A percentile compares a stretch with the other conserved stretches of the same genome.
phyloP scores from a whole-genome alignment of 208 protist genomes.

The Sergeia podlipaevii region DNA sequence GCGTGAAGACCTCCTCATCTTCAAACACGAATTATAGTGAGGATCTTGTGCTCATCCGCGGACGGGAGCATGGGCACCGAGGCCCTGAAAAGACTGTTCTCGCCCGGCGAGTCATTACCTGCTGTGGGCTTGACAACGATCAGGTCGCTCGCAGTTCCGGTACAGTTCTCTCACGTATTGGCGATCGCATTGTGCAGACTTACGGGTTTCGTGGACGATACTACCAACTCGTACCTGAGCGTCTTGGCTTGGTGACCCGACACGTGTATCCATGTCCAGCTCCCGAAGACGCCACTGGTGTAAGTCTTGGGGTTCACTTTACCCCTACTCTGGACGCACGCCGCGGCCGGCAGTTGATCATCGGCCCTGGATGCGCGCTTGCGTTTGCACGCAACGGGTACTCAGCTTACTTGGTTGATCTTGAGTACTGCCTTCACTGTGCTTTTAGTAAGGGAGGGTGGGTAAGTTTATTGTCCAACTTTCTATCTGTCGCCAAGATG shows the following conservation, averaged over 20 bases:
- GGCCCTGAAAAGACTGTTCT: slow-evolving; percentile 29
- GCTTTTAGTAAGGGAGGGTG: slow-evolving; percentile 30
- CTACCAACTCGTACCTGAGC: slow-evolving; percentile 32
- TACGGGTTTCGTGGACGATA: slow-evolving; percentile 51
- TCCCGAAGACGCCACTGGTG: slow-evolving; percentile 23
- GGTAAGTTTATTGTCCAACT: slow-evolving; percentile 25
- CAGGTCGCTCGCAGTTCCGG: slow-evolving; percentile 23
- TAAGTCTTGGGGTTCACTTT: slow-evolving; percentile 53
- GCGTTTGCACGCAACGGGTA: slow-evolving; percentile 51
- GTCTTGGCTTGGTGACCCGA: slow-evolving; percentile 31
- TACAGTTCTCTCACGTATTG: slow-evolving; percentile 11
- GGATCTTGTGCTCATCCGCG: slow-evolving; percentile 36
- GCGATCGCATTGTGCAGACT: slow-evolving; percentile 22
- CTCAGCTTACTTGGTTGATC: slow-evolving; percentile 30
- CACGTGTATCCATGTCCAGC: slow-evolving; percentile 37
- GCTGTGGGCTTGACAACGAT: slow-evolving; percentile 53
- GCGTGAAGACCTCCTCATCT: slow-evolving; percentile 6
- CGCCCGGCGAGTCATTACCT: slow-evolving; percentile 39
- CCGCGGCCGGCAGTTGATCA: slow-evolving; percentile 41
- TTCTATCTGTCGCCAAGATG: slow-evolving; percentile 20
- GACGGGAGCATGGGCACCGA: slow-evolving; percentile 28
- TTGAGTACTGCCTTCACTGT: slow-evolving; percentile 28
- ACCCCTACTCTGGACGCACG: slow-evolving; percentile 44
- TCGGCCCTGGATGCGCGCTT: slow-evolving; percentile 46
- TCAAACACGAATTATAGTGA: too few species aligned